These are phyloP conservation scores for Capsella bursapastoris DNA, from an alignment of 345 rosid genomes.

Conservation along the genomic window DNA sequence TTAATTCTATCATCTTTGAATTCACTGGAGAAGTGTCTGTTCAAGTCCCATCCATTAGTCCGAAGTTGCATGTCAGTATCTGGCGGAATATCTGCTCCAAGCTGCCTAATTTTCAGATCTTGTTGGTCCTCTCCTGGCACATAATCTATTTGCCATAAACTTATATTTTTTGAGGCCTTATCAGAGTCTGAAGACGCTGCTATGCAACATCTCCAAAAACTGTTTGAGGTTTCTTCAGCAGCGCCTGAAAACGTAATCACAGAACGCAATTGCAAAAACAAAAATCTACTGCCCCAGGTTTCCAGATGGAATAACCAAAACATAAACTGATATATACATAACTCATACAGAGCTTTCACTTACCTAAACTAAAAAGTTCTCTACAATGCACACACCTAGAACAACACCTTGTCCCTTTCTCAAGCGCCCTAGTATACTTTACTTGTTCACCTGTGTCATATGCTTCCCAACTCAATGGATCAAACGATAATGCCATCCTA, in stretches of 20 bases:
- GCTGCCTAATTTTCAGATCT: conserved; percentile 55
- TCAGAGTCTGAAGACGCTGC: conserved; percentile 59
- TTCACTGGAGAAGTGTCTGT: conserved; percentile 80
- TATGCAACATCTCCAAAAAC: conserved; percentile 72
- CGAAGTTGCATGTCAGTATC: conserved; percentile 55
- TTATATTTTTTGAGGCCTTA: conserved; percentile 53
- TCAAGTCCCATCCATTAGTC: conserved; percentile 59
- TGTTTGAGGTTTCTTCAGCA: conserved; percentile 72
- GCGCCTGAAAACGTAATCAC: conserved; percentile 57
- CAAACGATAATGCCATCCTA: conserved; percentile 73
- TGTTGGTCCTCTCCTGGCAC: conserved; percentile 51
- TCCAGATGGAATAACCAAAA: conserved; percentile 3
- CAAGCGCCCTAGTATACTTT: no score
- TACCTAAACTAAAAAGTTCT: conserved; percentile 86
- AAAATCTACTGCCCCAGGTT: conserved; percentile 5
- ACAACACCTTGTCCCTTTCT: no score
- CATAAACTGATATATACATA: conserved; percentile 8
- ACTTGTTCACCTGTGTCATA: conserved; percentile 31
- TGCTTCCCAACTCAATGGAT: conserved; percentile 94
- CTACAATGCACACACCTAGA: conserved; percentile 18
- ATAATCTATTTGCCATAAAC: conserved; percentile 57
- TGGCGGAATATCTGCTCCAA: conserved; percentile 46
- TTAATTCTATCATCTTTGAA: conserved; percentile 56
- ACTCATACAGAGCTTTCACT: conserved; percentile 36
- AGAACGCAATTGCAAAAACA: not conserved